Percentiles rank a stretch among this genome's conserved stretches.
These are phyloP conservation scores for Venturia carpophila DNA, from an alignment of 2,329 filamentous ascomycete genomes.

Conservation along the genomic window DNA sequence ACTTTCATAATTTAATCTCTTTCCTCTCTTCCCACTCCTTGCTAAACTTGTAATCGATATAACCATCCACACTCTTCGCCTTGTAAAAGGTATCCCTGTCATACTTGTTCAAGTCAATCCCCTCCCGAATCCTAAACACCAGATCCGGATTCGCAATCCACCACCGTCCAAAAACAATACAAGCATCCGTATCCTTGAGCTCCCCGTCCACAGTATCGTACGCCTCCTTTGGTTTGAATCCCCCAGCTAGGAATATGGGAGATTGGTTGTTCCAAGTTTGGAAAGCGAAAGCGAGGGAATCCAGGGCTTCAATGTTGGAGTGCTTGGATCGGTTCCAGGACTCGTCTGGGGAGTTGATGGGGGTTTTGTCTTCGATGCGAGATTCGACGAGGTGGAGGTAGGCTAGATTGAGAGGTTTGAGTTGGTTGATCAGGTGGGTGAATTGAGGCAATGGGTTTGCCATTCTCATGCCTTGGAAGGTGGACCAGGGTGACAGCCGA, in stretches of 20 bases:
- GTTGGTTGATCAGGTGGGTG: conserved; percentile 45
- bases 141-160: conserved; percentile 46
- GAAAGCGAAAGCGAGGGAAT: conserved; percentile 21
- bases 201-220: conserved; percentile 32
- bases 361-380: conserved; percentile 40
- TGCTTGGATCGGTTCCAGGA: conserved; percentile 21
- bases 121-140: conserved; percentile 37
- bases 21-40: conserved; percentile 8
- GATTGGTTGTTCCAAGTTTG: conserved; percentile 18
- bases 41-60: conserved; percentile 36
- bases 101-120: conserved; percentile 38
- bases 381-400: conserved; percentile 58
- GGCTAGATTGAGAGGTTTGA: conserved; percentile 47
- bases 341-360: neutral
- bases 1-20: neutral
- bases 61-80: conserved; percentile 32
- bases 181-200: conserved; percentile 37
- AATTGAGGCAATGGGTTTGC: conserved; percentile 56
- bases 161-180: conserved; percentile 41
- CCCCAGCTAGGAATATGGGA: conserved; percentile 36
- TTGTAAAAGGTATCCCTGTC: conserved; percentile 41
- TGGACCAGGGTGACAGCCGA: conserved; percentile 52
- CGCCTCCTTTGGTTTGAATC: conserved; percentile 35
- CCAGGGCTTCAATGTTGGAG: conserved; percentile 31
- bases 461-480: conserved; percentile 59